Evolutionary conservation across 257 asterid genomes (phyloP).

Genomic region (Scutellaria minor): DNA sequence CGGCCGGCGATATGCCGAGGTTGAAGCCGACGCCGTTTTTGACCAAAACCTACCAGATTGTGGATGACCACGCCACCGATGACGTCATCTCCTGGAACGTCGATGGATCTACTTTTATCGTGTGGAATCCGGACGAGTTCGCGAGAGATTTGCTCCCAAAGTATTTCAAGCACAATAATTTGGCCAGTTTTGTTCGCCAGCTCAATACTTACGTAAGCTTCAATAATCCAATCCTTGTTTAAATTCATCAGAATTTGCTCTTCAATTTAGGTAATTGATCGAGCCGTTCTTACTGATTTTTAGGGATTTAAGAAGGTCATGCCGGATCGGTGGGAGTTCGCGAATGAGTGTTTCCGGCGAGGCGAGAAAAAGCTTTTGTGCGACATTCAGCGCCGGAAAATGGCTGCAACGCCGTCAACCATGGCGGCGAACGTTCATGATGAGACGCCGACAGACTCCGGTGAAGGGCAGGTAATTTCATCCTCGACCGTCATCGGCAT

Average conservation of each 20-base stretch:
- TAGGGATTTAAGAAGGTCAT: conserved; percentile 92
- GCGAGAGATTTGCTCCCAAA: conserved; percentile 88
- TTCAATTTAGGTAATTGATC: neutral
- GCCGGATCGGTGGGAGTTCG: conserved; percentile 97
- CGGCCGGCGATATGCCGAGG: conserved; percentile 56
- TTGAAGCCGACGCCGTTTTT: conserved; percentile 83
- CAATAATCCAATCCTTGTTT: neutral
- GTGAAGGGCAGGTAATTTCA: conserved; percentile 77
- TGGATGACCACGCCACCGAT: conserved; percentile 62
- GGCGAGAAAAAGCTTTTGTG: conserved; percentile 70
- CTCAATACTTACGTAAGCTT: conserved; percentile 85
- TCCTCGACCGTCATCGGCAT: conserved; percentile 54
- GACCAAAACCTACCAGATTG: conserved; percentile 85
- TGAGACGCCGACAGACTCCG: conserved; percentile 52
- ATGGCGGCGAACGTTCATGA: conserved; percentile 6
- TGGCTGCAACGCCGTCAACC: conserved; percentile 31
- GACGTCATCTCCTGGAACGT: conserved; percentile 88
- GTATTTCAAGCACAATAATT: conserved; percentile 84
- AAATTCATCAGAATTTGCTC: neutral
- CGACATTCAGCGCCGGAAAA: conserved; percentile 87
- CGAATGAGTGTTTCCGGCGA: conserved; percentile 73
- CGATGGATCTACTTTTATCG: conserved; percentile 85
- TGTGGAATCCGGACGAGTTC: conserved; percentile 84
- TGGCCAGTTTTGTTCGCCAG: conserved; percentile 91
- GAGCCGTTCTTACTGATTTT: neutral